Conservation (phyloP, 768 basidiomycete species). For the Tylopilus rubrobrunneus region DNA sequence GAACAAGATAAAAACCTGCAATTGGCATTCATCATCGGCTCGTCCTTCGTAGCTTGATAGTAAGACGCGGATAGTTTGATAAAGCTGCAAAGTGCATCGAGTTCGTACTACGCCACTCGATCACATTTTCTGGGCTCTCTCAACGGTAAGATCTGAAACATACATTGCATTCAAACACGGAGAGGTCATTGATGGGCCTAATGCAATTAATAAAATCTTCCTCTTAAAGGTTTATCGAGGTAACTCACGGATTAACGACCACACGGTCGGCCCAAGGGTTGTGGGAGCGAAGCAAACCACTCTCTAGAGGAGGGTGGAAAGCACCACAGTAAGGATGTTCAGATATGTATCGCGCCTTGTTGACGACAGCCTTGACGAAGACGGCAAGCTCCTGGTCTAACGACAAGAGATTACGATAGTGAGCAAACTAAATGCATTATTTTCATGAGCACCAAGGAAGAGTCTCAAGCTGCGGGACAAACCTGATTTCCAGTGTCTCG, state of each 20-base stretch:
- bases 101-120: slow-evolving; percentile 52
- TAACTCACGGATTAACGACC: slow-evolving; percentile 65
- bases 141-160: not conserved
- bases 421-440: slow-evolving; percentile 56
- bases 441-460: not conserved
- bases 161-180: slow-evolving; percentile 83
- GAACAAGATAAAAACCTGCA: slow-evolving; percentile 39
- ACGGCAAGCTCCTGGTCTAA: slow-evolving; percentile 55
- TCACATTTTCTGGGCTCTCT: not conserved
- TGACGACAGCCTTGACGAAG: slow-evolving; percentile 77
- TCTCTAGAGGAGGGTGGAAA: slow-evolving; percentile 79
- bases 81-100: slow-evolving; percentile 78
- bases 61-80: slow-evolving; percentile 73
- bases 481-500: slow-evolving; percentile 81
- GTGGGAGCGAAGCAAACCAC: slow-evolving; percentile 56
- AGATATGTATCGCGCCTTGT: slow-evolving; percentile 71
- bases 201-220: not conserved
- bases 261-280: slow-evolving; percentile 72
- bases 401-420: slow-evolving; percentile 58
- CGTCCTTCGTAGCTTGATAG: slow-evolving; percentile 66
- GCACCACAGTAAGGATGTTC: slow-evolving; percentile 77
- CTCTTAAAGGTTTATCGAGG: not conserved
- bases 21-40: slow-evolving; percentile 66
- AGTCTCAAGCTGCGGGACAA: slow-evolving; percentile 4
- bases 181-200: slow-evolving; percentile 64